A percentile compares a stretch with the other conserved stretches of the same genome.
These are phyloP conservation scores for Pugionium cornutum DNA, from an alignment of 345 rosid species.

Conservation along the genomic window DNA sequence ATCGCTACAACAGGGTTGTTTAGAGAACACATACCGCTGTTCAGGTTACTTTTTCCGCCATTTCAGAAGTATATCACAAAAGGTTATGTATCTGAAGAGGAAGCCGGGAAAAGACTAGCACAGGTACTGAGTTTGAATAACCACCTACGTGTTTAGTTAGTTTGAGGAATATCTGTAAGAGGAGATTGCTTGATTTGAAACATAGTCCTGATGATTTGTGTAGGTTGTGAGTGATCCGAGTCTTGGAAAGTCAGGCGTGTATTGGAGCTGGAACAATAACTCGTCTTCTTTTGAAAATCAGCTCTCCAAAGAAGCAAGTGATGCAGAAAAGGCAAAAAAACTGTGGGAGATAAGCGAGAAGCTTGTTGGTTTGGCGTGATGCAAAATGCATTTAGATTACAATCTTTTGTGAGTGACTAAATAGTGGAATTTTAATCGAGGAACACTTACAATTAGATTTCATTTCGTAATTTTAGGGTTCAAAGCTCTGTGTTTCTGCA, in stretches of 20 bases:
- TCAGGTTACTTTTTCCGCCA: conserved; percentile 89
- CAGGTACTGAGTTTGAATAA: conserved; percentile 45
- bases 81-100: conserved; percentile 91
- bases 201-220: not conserved
- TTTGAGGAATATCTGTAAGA: not conserved
- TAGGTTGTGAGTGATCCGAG: conserved; percentile 90
- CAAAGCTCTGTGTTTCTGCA: not conserved
- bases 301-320: conserved; percentile 86
- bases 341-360: conserved; percentile 48
- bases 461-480: not conserved
- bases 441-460: not conserved
- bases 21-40: conserved; percentile 92
- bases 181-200: no score
- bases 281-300: conserved; percentile 90
- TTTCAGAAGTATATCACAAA: conserved; percentile 97
- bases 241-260: conserved; percentile 83
- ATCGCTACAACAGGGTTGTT: conserved; percentile 97
- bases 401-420: conserved; percentile 1
- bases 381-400: conserved; percentile 3
- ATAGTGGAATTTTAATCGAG: not conserved
- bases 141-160: not conserved
- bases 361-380: conserved; percentile 44
- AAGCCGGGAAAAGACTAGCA: conserved; percentile 90
- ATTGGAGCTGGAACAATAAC: conserved; percentile 96
- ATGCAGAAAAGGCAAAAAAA: conserved; percentile 68